These are phyloP conservation scores for Candida namnaoensis DNA, from an alignment of 805 yeast species.

Conservation along the genomic window DNA sequence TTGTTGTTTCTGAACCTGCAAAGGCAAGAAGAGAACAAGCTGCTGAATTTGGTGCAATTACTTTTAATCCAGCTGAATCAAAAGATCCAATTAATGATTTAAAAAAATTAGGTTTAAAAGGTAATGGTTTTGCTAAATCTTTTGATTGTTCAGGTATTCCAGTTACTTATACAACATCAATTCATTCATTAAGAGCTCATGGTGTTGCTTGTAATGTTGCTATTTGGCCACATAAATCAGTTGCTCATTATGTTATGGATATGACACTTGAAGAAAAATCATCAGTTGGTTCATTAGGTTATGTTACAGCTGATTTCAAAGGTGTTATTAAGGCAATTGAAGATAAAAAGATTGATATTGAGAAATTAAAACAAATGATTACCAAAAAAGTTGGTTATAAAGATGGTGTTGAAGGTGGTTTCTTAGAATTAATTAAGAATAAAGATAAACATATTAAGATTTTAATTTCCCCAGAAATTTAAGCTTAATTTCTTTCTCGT, in stretches of 20 bases:
- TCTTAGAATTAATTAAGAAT: slow-evolving; percentile 29
- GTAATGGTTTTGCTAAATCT: slow-evolving; percentile 39
- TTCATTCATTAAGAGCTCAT: slow-evolving; percentile 29
- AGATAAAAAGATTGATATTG: slow-evolving; percentile 24
- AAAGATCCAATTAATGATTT: slow-evolving; percentile 23
- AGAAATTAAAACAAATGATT: slow-evolving; percentile 26
- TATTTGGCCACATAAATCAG: slow-evolving; percentile 38
- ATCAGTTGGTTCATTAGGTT: slow-evolving; percentile 37
- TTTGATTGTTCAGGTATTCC: slow-evolving; percentile 48
- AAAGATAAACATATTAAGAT: slow-evolving; percentile 39
- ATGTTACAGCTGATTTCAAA: slow-evolving; percentile 32
- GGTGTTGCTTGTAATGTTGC: slow-evolving; percentile 41
- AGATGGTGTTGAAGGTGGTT: slow-evolving; percentile 33
- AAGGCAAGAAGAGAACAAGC: slow-evolving; percentile 54
- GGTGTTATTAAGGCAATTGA: slow-evolving; percentile 33
- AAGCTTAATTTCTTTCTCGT: background rate
- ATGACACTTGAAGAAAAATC: slow-evolving; percentile 32
- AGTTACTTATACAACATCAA: slow-evolving; percentile 32
- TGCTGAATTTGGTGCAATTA: slow-evolving; percentile 33
- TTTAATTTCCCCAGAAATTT: slow-evolving; percentile 26
- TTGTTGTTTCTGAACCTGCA: slow-evolving; percentile 58
- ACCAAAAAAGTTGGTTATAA: slow-evolving; percentile 29
- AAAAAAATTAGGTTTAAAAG: slow-evolving; percentile 26
- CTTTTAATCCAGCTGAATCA: slow-evolving; percentile 30
- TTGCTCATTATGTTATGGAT: slow-evolving; percentile 36